A percentile compares a stretch with the other conserved stretches of the same genome.
phyloP scores from a whole-genome alignment of 306 rosid species.

The Mimosa pudica region DNA sequence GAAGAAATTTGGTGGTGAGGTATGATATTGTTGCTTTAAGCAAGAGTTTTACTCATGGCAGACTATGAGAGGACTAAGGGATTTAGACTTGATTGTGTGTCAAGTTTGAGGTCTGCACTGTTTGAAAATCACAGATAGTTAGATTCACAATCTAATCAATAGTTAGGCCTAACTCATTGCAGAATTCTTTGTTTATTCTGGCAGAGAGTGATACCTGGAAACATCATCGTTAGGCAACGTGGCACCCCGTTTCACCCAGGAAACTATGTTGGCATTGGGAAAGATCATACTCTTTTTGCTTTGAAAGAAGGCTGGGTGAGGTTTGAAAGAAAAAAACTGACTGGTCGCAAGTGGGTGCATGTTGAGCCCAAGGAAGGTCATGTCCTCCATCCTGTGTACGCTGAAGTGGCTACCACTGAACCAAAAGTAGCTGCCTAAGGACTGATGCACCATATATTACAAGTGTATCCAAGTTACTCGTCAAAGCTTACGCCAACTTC shows the following conservation, averaged over 20 bases:
- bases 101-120: neutral
- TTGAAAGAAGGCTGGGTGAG: conserved; percentile 82
- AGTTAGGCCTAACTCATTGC: neutral
- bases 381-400: conserved; percentile 76
- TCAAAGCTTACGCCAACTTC: conserved; percentile 6
- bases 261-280: conserved; percentile 84
- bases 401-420: conserved; percentile 45
- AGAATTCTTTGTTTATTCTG: conserved; percentile 31
- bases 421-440: conserved; percentile 39
- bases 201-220: conserved; percentile 87
- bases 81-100: neutral
- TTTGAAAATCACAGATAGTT: neutral
- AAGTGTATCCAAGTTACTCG: conserved; percentile 8
- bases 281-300: conserved; percentile 83
- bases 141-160: neutral
- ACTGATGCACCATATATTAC: conserved; percentile 18
- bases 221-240: conserved; percentile 82
- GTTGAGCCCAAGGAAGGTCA: conserved; percentile 88
- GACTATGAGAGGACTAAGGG: conserved; percentile 10
- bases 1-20: conserved; percentile 95
- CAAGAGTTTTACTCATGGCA: conserved; percentile 4
- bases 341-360: conserved; percentile 84
- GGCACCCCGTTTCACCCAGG: conserved; percentile 97
- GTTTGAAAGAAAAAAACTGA: conserved; percentile 77
- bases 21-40: conserved; percentile 43